phyloP scores from a whole-genome alignment of 225 moss, liverwort and hornwort species.

The Polytrichum commune region DNA sequence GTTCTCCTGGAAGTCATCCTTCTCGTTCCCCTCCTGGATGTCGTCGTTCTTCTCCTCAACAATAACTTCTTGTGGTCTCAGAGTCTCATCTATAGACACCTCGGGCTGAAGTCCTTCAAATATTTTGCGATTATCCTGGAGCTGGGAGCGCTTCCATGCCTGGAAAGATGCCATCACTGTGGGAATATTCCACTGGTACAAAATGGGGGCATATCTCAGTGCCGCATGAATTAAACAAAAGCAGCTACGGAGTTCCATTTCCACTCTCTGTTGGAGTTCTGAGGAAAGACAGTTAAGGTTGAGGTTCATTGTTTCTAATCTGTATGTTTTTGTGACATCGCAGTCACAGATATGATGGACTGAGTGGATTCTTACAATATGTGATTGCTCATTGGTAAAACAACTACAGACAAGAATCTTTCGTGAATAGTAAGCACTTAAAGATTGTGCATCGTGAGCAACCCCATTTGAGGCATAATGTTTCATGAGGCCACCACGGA shows the following conservation, averaged over 20 bases:
- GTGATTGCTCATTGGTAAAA: too few species aligned
- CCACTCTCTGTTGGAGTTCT: background rate
- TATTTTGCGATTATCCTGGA: slow-evolving; percentile 46
- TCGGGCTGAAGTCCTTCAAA: slow-evolving; percentile 38
- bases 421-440: too few species aligned
- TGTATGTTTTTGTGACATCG: too few species aligned
- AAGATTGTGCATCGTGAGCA: too few species aligned
- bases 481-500: too few species aligned
- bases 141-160: slow-evolving; percentile 57
- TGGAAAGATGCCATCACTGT: slow-evolving; percentile 50
- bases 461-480: too few species aligned
- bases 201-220: slow-evolving; percentile 7
- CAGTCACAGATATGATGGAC: too few species aligned
- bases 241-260: slow-evolving; percentile 7
- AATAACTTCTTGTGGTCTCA: slow-evolving; percentile 11
- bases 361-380: too few species aligned
- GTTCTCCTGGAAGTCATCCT: background rate
- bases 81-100: slow-evolving; percentile 20
- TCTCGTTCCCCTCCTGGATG: too few species aligned
- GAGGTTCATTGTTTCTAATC: background rate
- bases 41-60: background rate
- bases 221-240: slow-evolving; percentile 1
- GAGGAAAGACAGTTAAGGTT: slow-evolving; percentile 1
- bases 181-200: slow-evolving; percentile 51
- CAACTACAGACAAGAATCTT: too few species aligned